Base-by-base conservation (phyloP, 2,329 filamentous ascomycete genomes). In the Pyricularia sp. region DNA sequence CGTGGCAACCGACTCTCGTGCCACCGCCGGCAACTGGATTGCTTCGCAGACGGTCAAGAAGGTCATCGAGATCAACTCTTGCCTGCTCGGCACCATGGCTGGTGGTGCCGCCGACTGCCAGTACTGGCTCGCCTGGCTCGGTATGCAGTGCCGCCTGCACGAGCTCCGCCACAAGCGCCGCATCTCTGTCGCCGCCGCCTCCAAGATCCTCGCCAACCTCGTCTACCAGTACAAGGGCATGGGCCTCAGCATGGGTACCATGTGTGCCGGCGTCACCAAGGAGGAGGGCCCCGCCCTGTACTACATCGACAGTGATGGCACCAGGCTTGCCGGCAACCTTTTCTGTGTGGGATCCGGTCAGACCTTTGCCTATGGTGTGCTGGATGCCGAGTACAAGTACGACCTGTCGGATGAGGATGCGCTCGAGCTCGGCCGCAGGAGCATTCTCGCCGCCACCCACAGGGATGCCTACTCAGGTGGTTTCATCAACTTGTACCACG, bases 21-120 rank as follows among this genome's bases (percentile, higher is more conserved):
- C 95, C 70, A 97, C 95, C 65, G 94, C 95, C 33, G 95, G 95
- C 77, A 96, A 95, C 87, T 99, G 95, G 95, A 99, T 99, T 81
- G 95, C 95, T 73, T 97, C 92, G 82, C 95, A 99, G 86, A 99
- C 95, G 68, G 95, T 99, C 78, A 99, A 99, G 89, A 99, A 99
- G 87, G 95, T 99, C 74, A 98, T 99, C 78, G 93, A 97, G 86
- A 97, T 97, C 85, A 97, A 97, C 85, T 92, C 86, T 81, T 91
- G 90, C 81, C 86, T 99, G 81, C 83, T 99, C 76, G 95, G 95
- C 73, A 99, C 95, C 74, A 97, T 99, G 94, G 95, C 95, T 72
- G 95, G 95, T 81, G 95, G 95, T 82, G 95, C 95, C 77, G 95
- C 95, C 80, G 95, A 99, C 83, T 99, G 95, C 82, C 95, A 98